Base-by-base conservation (phyloP, 176 grass and related monocot species). In the Phragmites australis region DNA sequence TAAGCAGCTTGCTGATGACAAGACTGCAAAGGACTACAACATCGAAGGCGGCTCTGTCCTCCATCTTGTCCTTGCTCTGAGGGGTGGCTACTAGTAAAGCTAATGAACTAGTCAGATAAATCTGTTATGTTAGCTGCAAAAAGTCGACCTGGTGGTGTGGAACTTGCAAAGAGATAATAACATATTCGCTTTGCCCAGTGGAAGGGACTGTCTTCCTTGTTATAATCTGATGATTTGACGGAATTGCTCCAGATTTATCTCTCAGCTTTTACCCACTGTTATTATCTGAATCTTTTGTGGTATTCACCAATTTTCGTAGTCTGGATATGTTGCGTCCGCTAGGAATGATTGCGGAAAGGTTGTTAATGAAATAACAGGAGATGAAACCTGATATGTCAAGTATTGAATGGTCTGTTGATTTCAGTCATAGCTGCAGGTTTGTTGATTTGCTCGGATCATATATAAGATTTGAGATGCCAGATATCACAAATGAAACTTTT, bases 21-120 rank as follows among this genome's bases (percentile, higher is more conserved):
- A 99, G 87, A 96, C 97, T 40, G 97, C 97, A 1, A 99, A 96
- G 82, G 97, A 99, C 41, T 99, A 99, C 88, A 99, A 99, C 62
- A 96, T 99, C 8, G 97, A 99, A 80, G 97, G 97, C 65, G 93
- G 93, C 11, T 99, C 97, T 8, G 97, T 99, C 74, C 97, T 95
- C 40, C 97, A 99, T 72, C 97, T 99, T 74, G 97, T 99, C 46
- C 90, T 99, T 87, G 93, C 93, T 74, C 84, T 99, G 44, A 92
- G 97, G 72, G 97, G 97, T 56, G 97, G 97, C 80, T 87, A 82
- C 66, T 93, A 73, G 40, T 82, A 60, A 86, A 87, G 1, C 50
- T 45, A 48, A 41, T 41, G 57, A 46, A 13, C 46, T 43, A 29
- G 6, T 32, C 79, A 62, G 70, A 10, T 76, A 25, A 59, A 30